Conservation (phyloP, 2,329 filamentous ascomycete species). For the Neobulgaria alba region DNA sequence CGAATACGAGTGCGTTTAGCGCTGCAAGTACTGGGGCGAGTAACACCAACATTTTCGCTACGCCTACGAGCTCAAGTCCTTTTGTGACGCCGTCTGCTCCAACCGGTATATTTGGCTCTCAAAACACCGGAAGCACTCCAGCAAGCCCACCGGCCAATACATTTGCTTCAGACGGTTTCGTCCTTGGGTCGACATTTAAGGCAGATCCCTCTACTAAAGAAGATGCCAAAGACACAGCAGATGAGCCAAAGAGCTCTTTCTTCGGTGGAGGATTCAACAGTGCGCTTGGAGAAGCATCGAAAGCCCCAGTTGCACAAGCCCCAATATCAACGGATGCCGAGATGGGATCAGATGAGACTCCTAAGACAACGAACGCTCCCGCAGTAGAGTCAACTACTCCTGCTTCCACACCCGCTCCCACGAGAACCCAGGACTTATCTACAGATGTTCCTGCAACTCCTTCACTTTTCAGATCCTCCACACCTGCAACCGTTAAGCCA, state of each 20-base stretch:
- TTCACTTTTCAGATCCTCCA: constrained; percentile 15
- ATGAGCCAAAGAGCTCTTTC: constrained; percentile 39
- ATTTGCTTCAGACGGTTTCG: constrained; percentile 19
- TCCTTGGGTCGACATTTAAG: constrained; percentile 30
- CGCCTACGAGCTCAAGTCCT: constrained; percentile 23
- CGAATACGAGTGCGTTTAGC: constrained; percentile 31
- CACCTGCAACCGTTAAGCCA: constrained; percentile 8
- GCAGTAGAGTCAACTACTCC: constrained; percentile 18
- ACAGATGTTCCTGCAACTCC: constrained; percentile 21
- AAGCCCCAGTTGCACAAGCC: constrained; percentile 18
- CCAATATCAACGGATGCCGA: constrained; percentile 40
- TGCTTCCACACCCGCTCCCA: constrained; percentile 18
- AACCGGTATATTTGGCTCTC: constrained; percentile 14
- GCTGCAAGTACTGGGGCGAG: constrained; percentile 20
- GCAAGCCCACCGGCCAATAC: constrained; percentile 8
- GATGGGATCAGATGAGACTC: constrained; percentile 34
- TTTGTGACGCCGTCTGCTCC: constrained; percentile 22
- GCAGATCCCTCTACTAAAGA: constrained; percentile 46
- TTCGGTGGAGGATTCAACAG: constrained; percentile 56
- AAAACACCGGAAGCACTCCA: constrained; percentile 20
- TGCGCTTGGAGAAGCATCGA: constrained; percentile 42
- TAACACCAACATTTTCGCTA: constrained; percentile 27
- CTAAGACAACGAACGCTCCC: constrained; percentile 9
- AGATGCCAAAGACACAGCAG: constrained; percentile 42
- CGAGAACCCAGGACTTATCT: constrained; percentile 13